Evolutionary conservation across 208 protist genomes (phyloP).

Genomic region (Leishmania amazonensis): DNA sequence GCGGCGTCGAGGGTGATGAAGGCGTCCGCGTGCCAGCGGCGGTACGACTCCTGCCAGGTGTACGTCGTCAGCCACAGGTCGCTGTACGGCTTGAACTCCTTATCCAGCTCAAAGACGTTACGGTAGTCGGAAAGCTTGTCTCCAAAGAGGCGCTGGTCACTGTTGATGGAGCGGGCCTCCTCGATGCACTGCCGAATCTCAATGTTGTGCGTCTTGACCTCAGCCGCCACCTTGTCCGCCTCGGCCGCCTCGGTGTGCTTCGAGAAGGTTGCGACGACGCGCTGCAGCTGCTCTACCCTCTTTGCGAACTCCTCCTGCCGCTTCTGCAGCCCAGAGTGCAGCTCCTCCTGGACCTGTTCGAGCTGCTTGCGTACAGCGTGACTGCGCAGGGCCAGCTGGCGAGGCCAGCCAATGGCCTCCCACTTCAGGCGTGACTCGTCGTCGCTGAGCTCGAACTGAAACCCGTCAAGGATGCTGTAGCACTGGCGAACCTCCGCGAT

Average conservation of each 20-base stretch:
- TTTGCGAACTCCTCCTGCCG: slow-evolving; percentile 95
- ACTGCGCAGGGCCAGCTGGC: slow-evolving; percentile 82
- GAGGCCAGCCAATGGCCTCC: slow-evolving; percentile 94
- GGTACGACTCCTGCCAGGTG: slow-evolving; percentile 94
- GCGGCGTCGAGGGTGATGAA: slow-evolving; percentile 94
- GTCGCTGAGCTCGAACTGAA: slow-evolving; percentile 92
- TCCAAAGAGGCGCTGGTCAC: slow-evolving; percentile 95
- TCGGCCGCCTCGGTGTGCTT: slow-evolving; percentile 92
- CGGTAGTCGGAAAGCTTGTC: slow-evolving; percentile 95
- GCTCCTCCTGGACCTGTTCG: slow-evolving; percentile 92
- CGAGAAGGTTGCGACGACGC: slow-evolving; percentile 92
- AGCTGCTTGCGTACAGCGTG: slow-evolving; percentile 81
- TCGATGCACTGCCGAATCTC: slow-evolving; percentile 94
- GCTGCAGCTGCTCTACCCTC: slow-evolving; percentile 92
- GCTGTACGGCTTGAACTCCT: slow-evolving; percentile 97
- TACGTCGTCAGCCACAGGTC: slow-evolving; percentile 96
- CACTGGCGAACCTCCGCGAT: slow-evolving; percentile 92
- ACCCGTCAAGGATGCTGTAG: slow-evolving; percentile 94
- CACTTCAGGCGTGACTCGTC: slow-evolving; percentile 95
- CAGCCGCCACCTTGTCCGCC: slow-evolving; percentile 92
- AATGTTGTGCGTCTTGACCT: slow-evolving; percentile 95
- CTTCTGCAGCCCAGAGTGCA: slow-evolving; percentile 89
- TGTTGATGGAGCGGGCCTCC: slow-evolving; percentile 93
- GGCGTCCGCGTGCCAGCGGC: slow-evolving; percentile 93
- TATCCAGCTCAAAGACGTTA: slow-evolving; percentile 93